Conservation (phyloP, 305 asterid genomes). For the Salvia sclarea region DNA sequence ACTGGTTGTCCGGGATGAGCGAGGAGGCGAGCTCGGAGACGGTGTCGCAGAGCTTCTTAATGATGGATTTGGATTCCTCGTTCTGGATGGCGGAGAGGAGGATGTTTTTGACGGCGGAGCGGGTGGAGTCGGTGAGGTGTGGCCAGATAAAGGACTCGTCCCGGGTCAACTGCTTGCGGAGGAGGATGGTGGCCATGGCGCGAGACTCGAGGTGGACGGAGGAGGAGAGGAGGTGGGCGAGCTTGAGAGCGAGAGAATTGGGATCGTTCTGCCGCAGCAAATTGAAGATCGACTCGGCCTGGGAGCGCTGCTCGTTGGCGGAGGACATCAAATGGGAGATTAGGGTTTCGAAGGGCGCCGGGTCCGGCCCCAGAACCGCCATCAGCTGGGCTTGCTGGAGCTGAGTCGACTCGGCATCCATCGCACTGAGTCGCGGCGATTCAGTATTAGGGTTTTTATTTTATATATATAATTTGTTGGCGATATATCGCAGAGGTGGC, state of each 20-base stretch:
- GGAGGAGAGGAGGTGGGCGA: constrained; percentile 53
- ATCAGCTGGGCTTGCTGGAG: constrained; percentile 74
- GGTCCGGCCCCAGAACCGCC: constrained; percentile 73
- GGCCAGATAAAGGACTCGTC: constrained; percentile 80
- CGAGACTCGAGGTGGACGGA: constrained; percentile 61
- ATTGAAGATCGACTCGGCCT: constrained; percentile 77
- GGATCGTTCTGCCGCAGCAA: constrained; percentile 78
- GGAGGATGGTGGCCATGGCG: constrained; percentile 70
- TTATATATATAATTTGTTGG: constrained; percentile 14
- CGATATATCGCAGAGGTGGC: constrained; percentile 26
- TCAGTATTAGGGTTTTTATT: constrained; percentile 48
- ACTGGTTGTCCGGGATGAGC: constrained; percentile 60
- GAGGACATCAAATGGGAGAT: constrained; percentile 80
- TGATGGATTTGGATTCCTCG: constrained; percentile 57
- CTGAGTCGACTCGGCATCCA: constrained; percentile 73
- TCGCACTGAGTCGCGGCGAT: constrained; percentile 37
- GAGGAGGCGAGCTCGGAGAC: constrained; percentile 72
- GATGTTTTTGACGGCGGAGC: constrained; percentile 50
- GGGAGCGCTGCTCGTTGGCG: constrained; percentile 74
- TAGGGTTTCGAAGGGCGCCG: constrained; percentile 67
- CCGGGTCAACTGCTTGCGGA: constrained; percentile 67
- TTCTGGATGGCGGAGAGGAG: constrained; percentile 52
- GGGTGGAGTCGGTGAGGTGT: constrained; percentile 48
- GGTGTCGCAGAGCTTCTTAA: constrained; percentile 68
- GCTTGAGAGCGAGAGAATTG: constrained; percentile 64